Base-by-base conservation (phyloP, 768 basidiomycete species). In the Nidularia sp. region DNA sequence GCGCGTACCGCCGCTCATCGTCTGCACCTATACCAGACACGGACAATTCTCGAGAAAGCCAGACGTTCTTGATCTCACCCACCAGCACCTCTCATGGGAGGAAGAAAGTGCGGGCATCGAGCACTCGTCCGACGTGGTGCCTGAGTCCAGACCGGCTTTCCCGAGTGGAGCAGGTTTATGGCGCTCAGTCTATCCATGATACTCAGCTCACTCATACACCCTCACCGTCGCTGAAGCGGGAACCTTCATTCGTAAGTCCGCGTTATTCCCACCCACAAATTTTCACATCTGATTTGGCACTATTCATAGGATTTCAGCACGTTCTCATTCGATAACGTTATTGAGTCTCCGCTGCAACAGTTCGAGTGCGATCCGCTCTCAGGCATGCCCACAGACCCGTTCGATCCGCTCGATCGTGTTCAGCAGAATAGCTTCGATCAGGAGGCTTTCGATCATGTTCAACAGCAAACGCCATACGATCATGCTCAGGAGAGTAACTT, bases 1-100 rank as follows among this genome's bases (percentile, higher is more conserved):
- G 77, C 35, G 72, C 77, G 51, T 86, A 78, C 66, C 73, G 76
- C 41, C 81, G 84, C 34, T 82, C 81, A 25, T 81, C 48, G 12
- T 49, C 48, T 35, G 15, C 48, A 6, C 48, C 33, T 7, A 49
- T 41, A 8, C 34, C 33, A 9, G 48, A 49, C 34, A n/a, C n/a
- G 6, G 48, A 48, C 10, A 32, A 22, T 18, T 18, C 10, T 39
- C 36, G 36, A 39, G n/a, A 10, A 15, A 9, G 6, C 47, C 12
- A 10, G 9, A 32, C 47, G 18, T 18, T 18, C 18, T 18, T 18
- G 18, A 18, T 18, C 18, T 18, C 18, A 18, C 18, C 18, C 18
- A 18, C 18, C 18, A 18, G 18, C 18, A 18, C 18, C 18, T 18
- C 18, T 18, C 18, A 18, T 18, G 18, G 18, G 18, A 18, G 62